A percentile compares a stretch with the other conserved stretches of the same genome.
phyloP scores from a whole-genome alignment of 345 rosid genomes.

The Dimocarpus longan region DNA sequence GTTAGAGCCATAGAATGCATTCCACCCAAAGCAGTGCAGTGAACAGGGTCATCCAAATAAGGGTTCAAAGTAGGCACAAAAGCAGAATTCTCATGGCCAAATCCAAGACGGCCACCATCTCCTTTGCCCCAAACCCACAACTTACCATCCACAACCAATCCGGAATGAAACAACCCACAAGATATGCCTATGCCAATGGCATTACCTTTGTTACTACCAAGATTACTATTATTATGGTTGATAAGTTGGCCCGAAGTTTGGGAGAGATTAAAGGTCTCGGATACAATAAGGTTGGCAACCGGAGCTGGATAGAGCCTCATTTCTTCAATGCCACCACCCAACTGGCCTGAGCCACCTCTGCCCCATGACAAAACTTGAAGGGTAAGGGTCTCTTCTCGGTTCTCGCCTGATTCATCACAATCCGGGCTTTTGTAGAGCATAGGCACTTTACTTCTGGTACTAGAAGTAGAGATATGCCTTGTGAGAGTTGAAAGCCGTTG shows the following conservation, averaged over 20 bases:
- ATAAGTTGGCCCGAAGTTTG: conserved; percentile 58
- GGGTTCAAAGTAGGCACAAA: conserved; percentile 76
- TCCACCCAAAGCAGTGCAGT: conserved; percentile 76
- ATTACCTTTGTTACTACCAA: neutral
- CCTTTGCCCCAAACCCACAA: conserved; percentile 96
- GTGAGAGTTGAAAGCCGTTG: conserved; percentile 18
- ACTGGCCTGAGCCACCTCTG: conserved; percentile 90
- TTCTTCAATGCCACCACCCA: conserved; percentile 90
- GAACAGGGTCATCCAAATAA: conserved; percentile 52
- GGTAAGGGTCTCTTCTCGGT: conserved; percentile 26
- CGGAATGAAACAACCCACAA: conserved; percentile 86
- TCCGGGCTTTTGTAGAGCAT: conserved; percentile 48
- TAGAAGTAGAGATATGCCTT: conserved; percentile 25
- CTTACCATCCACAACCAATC: conserved; percentile 58
- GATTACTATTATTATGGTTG: neutral
- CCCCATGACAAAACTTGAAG: conserved; percentile 92
- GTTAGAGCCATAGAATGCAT: conserved; percentile 83
- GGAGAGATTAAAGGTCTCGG: conserved; percentile 50
- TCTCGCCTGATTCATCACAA: conserved; percentile 26
- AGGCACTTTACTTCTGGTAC: conserved; percentile 45
- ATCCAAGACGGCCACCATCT: conserved; percentile 89
- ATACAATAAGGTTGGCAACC: conserved; percentile 55
- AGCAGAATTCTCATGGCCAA: conserved; percentile 76
- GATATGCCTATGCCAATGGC: conserved; percentile 61
- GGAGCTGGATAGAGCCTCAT: conserved; percentile 69